Conservation (phyloP, 495 filamentous ascomycete species). For the Penicillium goetzii region DNA sequence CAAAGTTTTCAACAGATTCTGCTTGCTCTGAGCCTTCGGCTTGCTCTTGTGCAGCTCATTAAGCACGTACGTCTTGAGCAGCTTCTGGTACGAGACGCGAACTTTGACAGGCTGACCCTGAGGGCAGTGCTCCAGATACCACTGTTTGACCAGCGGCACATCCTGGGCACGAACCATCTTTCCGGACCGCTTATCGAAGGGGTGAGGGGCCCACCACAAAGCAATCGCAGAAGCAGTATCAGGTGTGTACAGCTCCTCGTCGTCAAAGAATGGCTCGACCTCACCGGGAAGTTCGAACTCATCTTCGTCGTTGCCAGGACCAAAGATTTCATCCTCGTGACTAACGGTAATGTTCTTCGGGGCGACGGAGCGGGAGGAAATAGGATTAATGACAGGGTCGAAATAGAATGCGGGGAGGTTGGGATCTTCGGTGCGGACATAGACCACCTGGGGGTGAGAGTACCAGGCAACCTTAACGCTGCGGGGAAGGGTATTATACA, state of each 20-base stretch:
- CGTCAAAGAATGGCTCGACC: slow-evolving; percentile 84
- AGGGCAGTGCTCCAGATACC: slow-evolving; percentile 96
- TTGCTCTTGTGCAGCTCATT: slow-evolving; percentile 95
- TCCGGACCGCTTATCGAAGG: slow-evolving; percentile 96
- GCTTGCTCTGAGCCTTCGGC: slow-evolving; percentile 93
- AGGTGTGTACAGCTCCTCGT: slow-evolving; percentile 85
- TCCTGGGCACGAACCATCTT: slow-evolving; percentile 96
- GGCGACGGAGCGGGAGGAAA: slow-evolving; percentile 91
- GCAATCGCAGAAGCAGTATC: slow-evolving; percentile 93
- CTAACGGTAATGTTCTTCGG: slow-evolving; percentile 92
- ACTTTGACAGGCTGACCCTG: slow-evolving; percentile 95
- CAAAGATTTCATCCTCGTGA: slow-evolving; percentile 96
- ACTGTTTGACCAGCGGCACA: slow-evolving; percentile 96
- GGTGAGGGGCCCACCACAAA: slow-evolving; percentile 98
- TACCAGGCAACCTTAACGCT: slow-evolving; percentile 95
- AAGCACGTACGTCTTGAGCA: slow-evolving; percentile 94
- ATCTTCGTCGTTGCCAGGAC: slow-evolving; percentile 80
- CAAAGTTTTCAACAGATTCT: slow-evolving; percentile 84
- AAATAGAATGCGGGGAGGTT: slow-evolving; percentile 96
- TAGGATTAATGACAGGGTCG: slow-evolving; percentile 96
- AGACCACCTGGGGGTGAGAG: slow-evolving; percentile 90
- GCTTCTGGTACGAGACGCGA: slow-evolving; percentile 98
- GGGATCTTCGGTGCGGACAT: slow-evolving; percentile 84
- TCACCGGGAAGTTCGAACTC: slow-evolving; percentile 84
- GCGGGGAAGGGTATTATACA: slow-evolving; percentile 95